A percentile compares a stretch with the other conserved stretches of the same genome.
Evolutionary conservation across 257 asterid genomes (phyloP).

Genomic region (Nicotiana benthamiana): DNA sequence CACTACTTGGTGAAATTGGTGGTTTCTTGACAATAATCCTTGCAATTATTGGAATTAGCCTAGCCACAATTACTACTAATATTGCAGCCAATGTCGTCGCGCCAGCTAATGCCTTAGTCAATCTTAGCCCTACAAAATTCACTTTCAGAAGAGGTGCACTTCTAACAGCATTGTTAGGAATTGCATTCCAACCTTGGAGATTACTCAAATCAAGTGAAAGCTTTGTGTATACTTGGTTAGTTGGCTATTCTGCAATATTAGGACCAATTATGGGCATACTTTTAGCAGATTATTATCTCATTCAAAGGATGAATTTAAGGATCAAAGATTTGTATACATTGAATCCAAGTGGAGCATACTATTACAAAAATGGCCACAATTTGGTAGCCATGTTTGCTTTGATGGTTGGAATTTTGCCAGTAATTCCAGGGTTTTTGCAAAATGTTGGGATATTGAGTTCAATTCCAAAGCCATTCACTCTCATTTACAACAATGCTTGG

Average conservation of each 20-base stretch:
- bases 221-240: slow-evolving; percentile 86
- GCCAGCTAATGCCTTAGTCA: slow-evolving; percentile 80
- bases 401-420: slow-evolving; percentile 66
- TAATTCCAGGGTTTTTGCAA: slow-evolving; percentile 74
- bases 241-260: slow-evolving; percentile 75
- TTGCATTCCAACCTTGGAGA: slow-evolving; percentile 86
- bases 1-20: slow-evolving; percentile 62
- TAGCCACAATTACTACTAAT: slow-evolving; percentile 76
- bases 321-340: slow-evolving; percentile 42
- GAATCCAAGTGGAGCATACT: slow-evolving; percentile 56
- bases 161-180: slow-evolving; percentile 65
- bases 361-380: slow-evolving; percentile 59
- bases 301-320: slow-evolving; percentile 30
- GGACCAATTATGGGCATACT: slow-evolving; percentile 77
- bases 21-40: slow-evolving; percentile 57
- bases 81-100: slow-evolving; percentile 96
- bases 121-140: slow-evolving; percentile 65
- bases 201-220: slow-evolving; percentile 76
- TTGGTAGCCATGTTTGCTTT: slow-evolving; percentile 51
- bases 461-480: slow-evolving; percentile 17
- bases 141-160: slow-evolving; percentile 63
- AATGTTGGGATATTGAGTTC: slow-evolving; percentile 54
- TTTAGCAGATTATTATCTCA: slow-evolving; percentile 61
- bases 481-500: slow-evolving; percentile 79
- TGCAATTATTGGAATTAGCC: slow-evolving; percentile 67